Percentiles rank a stretch among this genome's conserved stretches.
phyloP scores from a whole-genome alignment of 768 basidiomycete genomes.

The Lentinula sp. region DNA sequence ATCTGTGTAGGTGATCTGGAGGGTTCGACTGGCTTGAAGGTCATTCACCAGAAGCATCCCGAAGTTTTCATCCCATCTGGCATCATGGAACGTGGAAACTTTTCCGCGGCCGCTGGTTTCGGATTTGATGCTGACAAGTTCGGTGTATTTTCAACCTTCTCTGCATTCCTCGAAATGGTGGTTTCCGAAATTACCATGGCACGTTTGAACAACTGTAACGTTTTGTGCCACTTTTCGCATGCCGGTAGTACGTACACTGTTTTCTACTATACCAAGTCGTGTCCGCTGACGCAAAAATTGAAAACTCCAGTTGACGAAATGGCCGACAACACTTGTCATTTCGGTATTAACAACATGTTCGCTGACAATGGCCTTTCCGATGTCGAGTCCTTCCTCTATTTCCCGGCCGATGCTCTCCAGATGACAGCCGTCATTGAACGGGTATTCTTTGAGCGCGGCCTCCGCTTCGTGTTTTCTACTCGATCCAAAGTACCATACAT shows the following conservation, averaged over 20 bases:
- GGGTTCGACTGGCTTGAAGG: slow-evolving; percentile 85
- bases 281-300: not conserved
- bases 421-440: slow-evolving; percentile 72
- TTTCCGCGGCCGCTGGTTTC: slow-evolving; percentile 81
- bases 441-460: slow-evolving; percentile 78
- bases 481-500: slow-evolving; percentile 88
- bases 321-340: slow-evolving; percentile 57
- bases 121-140: slow-evolving; percentile 79
- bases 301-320: slow-evolving; percentile 56
- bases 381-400: slow-evolving; percentile 74
- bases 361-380: slow-evolving; percentile 85
- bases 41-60: slow-evolving; percentile 85
- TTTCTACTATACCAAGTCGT: not conserved
- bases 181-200: slow-evolving; percentile 90
- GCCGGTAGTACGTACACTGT: slow-evolving; percentile 54
- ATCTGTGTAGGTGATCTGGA: slow-evolving; percentile 64
- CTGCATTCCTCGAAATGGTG: slow-evolving; percentile 89
- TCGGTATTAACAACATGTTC: slow-evolving; percentile 81
- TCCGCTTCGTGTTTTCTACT: slow-evolving; percentile 86
- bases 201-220: slow-evolving; percentile 83
- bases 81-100: slow-evolving; percentile 83
- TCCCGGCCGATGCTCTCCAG: slow-evolving; percentile 80
- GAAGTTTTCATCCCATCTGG: slow-evolving; percentile 84
- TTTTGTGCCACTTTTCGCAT: slow-evolving; percentile 86
- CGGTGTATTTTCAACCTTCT: slow-evolving; percentile 88